These are phyloP conservation scores for Coemansia sp. DNA, from an alignment of 192 early-diverging fungal genomes.

Conservation along the genomic window DNA sequence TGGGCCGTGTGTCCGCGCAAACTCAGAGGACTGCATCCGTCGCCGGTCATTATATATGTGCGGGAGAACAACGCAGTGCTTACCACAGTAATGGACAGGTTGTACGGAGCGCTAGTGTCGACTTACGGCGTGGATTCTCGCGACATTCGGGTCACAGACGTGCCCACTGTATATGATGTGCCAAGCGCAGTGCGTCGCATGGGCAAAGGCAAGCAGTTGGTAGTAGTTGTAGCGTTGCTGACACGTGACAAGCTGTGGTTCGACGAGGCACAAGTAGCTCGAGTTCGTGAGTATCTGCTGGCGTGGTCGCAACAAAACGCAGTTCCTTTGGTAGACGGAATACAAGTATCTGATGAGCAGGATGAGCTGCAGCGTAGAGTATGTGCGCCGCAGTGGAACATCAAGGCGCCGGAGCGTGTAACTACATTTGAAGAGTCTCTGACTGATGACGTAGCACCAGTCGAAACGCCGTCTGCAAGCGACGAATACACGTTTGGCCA, in stretches of 20 bases:
- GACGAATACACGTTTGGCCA: constrained; percentile 27
- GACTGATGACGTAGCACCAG: background rate
- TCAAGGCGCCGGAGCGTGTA: constrained; percentile 14
- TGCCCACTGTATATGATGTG: constrained; percentile 42
- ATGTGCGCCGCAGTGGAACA: constrained; percentile 19
- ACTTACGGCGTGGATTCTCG: constrained; percentile 30
- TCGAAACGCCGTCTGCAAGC: background rate
- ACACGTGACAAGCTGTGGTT: constrained; percentile 42
- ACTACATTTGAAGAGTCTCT: background rate
- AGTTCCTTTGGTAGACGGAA: constrained; percentile 42
- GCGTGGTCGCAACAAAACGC: constrained; percentile 33
- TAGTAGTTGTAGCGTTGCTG: constrained; percentile 35
- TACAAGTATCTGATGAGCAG: constrained; percentile 18
- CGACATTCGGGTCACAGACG: constrained; percentile 45
- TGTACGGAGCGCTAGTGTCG: constrained; percentile 33
- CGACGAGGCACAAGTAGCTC: constrained; percentile 27
- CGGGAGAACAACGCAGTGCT: constrained; percentile 36
- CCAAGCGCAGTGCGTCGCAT: constrained; percentile 42
- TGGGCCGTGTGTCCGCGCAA: constrained; percentile 46
- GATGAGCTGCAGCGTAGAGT: constrained; percentile 13
- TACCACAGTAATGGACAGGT: constrained; percentile 33
- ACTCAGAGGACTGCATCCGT: constrained; percentile 48
- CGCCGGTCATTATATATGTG: constrained; percentile 38
- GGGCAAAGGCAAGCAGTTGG: constrained; percentile 36
- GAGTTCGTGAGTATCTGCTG: constrained; percentile 37